Evolutionary conservation across 2,329 filamentous ascomycete species (phyloP).

Genomic region (Ceratocystis alfenasii): DNA sequence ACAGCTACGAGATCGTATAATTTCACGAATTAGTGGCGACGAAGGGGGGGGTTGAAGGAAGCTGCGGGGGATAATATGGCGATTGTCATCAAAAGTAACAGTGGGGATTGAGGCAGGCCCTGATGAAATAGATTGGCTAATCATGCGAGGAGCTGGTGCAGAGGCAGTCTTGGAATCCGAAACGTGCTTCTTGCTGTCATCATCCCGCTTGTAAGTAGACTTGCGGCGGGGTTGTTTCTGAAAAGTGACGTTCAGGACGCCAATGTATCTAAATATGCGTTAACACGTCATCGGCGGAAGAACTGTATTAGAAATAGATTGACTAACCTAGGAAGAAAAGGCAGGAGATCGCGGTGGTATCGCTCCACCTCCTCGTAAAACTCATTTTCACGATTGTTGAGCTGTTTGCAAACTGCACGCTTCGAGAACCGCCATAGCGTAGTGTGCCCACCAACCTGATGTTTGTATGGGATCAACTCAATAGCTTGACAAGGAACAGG

Average conservation of each 20-base stretch:
- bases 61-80: slow-evolving; percentile 79
- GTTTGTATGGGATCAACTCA: slow-evolving; percentile 89
- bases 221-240: slow-evolving; percentile 65
- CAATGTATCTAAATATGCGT: slow-evolving; percentile 61
- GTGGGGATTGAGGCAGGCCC: slow-evolving; percentile 60
- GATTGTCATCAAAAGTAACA: slow-evolving; percentile 87
- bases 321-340: slow-evolving; percentile 73
- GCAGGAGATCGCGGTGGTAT: slow-evolving; percentile 76
- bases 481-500: slow-evolving; percentile 66
- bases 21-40: slow-evolving; percentile 20
- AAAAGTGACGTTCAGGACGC: slow-evolving; percentile 91
- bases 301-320: slow-evolving; percentile 6
- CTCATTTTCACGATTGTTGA: slow-evolving; percentile 96
- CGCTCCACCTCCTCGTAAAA: slow-evolving; percentile 96
- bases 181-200: slow-evolving; percentile 27
- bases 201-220: slow-evolving; percentile 42
- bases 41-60: slow-evolving; percentile 49
- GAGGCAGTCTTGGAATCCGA: slow-evolving; percentile 8
- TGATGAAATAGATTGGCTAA: slow-evolving; percentile 60
- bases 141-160: slow-evolving; percentile 31
- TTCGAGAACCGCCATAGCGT: slow-evolving; percentile 93
- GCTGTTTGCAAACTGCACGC: slow-evolving; percentile 90
- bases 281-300: background rate
- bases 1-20: slow-evolving; percentile 19
- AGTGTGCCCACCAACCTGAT: slow-evolving; percentile 94